Base-by-base conservation (phyloP, 208 protist genomes). In the Herpetomonas muscarum region DNA sequence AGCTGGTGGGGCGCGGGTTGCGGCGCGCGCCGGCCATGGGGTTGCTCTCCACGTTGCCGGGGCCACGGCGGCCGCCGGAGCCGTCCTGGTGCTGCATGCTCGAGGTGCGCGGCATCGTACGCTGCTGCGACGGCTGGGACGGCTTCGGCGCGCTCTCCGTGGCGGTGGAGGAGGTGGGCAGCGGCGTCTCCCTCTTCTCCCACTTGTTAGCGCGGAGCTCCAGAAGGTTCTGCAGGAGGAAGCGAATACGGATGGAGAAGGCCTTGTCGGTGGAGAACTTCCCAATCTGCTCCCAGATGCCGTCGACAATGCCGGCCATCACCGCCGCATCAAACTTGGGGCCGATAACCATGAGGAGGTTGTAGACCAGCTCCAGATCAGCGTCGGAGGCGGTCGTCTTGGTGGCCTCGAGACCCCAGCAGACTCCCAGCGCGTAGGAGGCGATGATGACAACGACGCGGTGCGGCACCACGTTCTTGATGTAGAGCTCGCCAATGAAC, bases 401-500 rank as follows among this genome's bases (percentile, higher is more conserved):
- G 0, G 39, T 26, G 22, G 59, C 50, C 25, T 60, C 62, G 0
- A 70, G 24, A 1, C 59, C 66, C 19, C 64, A 68, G 51, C 55
- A 49, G 4, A 87, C 59, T 17, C 56, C 71, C 6, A 86, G 55
- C 17, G 70, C 70, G 6, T 53, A 67, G 22, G 62, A 69, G 58
- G 65, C 75, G 39, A 95, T 83, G 31, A 49, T 58, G 24, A 78
- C 51, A 21, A 93, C 82, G 60, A 93, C 80, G 30, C 68, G 75
- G 41, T 81, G 76, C 39, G 70, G 74, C 34, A 93, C 81, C 15
- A 92, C 66, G 30, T 55, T 67, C 34, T 78, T 74, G 51, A 89
- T 73, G 71, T 90, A 95, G 22, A 95, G 84, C 68, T 93, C 85
- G 32, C 85, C 89, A 30, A 92, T 80, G 62, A 95, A 95, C 58